Evolutionary conservation across 2,329 filamentous ascomycete species (phyloP), one percentile per base, ranked within the genome.

Genomic region (Diplodia mutila): DNA sequence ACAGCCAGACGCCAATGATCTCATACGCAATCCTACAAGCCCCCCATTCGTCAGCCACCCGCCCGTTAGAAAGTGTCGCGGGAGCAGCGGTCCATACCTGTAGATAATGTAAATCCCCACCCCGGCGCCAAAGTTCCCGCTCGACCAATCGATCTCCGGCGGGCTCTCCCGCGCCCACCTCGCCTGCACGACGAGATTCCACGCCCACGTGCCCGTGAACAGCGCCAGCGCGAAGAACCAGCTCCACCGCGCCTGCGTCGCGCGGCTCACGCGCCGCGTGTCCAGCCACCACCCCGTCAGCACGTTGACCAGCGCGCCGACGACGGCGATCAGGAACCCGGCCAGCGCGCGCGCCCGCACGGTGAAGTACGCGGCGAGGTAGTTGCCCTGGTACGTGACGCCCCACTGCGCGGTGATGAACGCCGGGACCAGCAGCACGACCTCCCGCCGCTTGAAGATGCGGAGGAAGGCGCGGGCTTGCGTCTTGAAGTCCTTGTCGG

Each of bases 221-320:
- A 84, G 69, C 8, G 75, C 57, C 0, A 81, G 78, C 18, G 84
- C 82, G 7, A 83, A 67, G 23, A 73, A 68, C 68, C 78, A 84
- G 11, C 53, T 67, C 34, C 29, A 51, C 1, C 53, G 65, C 8
- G 65, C 65, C 73, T 1, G 74, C 75, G 1, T 78, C n/a, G 53
- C 81, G 6, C 83, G 78, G 84, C 76, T 70, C 8, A 80, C 61
- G 9, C 68, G 73, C 66, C 79, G 80, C 1, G 79, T 74, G 69
- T 85, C 84, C 72, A 80, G 83, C 70, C 84, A 81, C 80, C 81
- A 84, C 1, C 83, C 83, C 82, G 81, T 84, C 61, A 84, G 79
- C 14, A 84, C 75, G 67, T 85, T 84, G 34, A 82, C 82, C 18
- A 74, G 72, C 0, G 81, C 80, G 0, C 83, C 83, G 1, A 77